Evolutionary conservation across 1,139 yeast species (phyloP), one percentile per base, ranked within the genome.

Genomic region (Waltiozyma sp.): DNA sequence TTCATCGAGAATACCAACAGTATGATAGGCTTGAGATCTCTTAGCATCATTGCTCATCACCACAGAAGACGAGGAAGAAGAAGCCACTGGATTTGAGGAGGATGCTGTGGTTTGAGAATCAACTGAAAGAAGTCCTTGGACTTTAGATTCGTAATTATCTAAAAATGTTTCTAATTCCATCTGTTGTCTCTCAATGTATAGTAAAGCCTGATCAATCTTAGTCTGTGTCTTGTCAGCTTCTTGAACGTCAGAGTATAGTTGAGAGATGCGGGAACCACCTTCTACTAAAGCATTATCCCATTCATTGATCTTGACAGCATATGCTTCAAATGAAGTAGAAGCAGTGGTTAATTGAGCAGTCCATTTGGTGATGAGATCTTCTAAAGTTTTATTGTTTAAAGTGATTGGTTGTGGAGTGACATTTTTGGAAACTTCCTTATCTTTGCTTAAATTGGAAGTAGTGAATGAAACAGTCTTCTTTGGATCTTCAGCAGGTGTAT

Each of bases 301-400:
- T 43, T 74, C 72, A 48, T 81, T 79, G 24, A 89, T 80, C 49
- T 81, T 83, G 18, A 70, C 65, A 18, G 95, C 82, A 57, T 85
- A 93, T n/a, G 72, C 63, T 47, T 81, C 82, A 63, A 89, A 91
- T 34, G 85, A 80, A 26, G 72, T 70, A 1, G 91, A 75, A 1
- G 94, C 79, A 19, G 75, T 72, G 4, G 89, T 71, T 47, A 91
- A 66, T 53, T 93, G 95, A 46, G 78, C 77, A 1, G 96, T 84
- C 99, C 98, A 93, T 62, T 84, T 88, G 28, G 88, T 76, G 42
- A 93, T 84, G 50, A 91, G 73, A 59, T 91, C 98, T 56, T 91
- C 98, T 59, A 93, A 69, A 1, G 96, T 87, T 59, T 87, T 87
- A 64, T 91, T 91, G 54, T 85, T 88, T 41, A 93, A 72, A 10